Base-by-base conservation (phyloP, 768 basidiomycete species). In the Rhizopogon salebrosus region DNA sequence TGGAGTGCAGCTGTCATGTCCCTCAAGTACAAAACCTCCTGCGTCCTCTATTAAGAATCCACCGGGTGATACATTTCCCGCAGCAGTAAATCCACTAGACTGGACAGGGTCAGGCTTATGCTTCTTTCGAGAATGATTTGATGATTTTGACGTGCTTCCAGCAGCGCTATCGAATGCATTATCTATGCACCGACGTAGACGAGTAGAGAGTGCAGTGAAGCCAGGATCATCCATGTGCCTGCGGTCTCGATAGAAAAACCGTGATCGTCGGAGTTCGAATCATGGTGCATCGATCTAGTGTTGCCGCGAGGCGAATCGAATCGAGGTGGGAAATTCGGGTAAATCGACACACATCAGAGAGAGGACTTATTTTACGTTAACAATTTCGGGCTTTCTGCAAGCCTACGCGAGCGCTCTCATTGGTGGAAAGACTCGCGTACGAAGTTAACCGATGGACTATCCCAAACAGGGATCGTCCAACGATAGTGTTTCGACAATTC, bases 121-220 rank as follows among this genome's bases (percentile, higher is more conserved):
- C 48, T 45, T 40, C 20, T 27, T 40, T 20, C 20, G 53, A 24
- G 51, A 36, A 8, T 34, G 11, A 38, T 46, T 39, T 29, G 41
- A 24, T 3, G 55, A 52, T 18, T 3, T 8, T 13, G 54, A 29
- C 16, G 46, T 40, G 23, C 55, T 53, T 49, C 56, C 26, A 20
- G 57, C 59, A 6, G 66, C 57, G 4, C 60, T 54, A 57, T 78
- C 67, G 53, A 85, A 84, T 0, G 79, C 82, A 38, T 64, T 57
- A 62, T 85, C 84, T 31, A 85, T 80, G 27, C 71, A 70, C 9
- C 53, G 61, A 62, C 76, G 78, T 23, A 80, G 57, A 24, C 64
- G 60, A 37, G 54, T 31, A 2, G 82, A 70, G 45, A 84, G 72
- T 3, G 67, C 60, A 27, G 64, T 43, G 59, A 80, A 82, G 16